Evolutionary conservation across 208 protist species (phyloP), one percentile per base, ranked within the genome.

Genomic region (Trypanosoma brucei): DNA sequence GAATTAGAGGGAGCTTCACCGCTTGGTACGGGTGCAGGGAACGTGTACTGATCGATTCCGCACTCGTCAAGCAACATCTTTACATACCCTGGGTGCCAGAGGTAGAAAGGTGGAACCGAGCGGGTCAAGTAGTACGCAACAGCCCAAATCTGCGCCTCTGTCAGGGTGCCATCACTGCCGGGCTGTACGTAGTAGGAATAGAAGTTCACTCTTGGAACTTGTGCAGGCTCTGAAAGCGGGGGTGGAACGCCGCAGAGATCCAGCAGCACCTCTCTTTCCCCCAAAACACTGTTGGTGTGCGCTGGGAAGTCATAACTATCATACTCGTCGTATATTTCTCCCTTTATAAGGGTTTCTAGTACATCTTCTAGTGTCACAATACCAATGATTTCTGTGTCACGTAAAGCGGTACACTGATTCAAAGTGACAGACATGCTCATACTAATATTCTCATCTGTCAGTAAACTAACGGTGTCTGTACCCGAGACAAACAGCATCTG

Each of bases 241-340:
- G 54, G 34, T 36, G 56, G 66, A 56, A 62, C 39, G 48, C n/a
- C 72, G 22, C 30, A 72, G 37, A 3, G 53, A 33, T 30, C 8
- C 14, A 55, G 11, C 52, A 37, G 58, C 39, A 67, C 49, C 36
- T 9, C 38, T 8, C 11, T 53, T 30, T 35, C 14, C 7, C 7
- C 5, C 45, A 30, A 13, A 48, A 55, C 34, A 8, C 4, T 4
- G 39, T 59, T 11, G 7, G 55, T 51, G 14, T 44, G 4, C 33
- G 11, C 22, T 30, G 33, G 46, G 44, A 45, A 52, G 7, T 58
- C 78, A 62, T 93, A 86, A 60, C 75, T 62, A 63, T 95, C 89
- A 65, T 95, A 95, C 68, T 95, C 89, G 72, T 95, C 89, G 69
- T 93, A 93, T 57, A 95, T 93, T 73, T 95, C 83, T 2, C 75